Conservation (phyloP, 1,284 basidiomycete genomes). For the Stereum hirsutum region DNA sequence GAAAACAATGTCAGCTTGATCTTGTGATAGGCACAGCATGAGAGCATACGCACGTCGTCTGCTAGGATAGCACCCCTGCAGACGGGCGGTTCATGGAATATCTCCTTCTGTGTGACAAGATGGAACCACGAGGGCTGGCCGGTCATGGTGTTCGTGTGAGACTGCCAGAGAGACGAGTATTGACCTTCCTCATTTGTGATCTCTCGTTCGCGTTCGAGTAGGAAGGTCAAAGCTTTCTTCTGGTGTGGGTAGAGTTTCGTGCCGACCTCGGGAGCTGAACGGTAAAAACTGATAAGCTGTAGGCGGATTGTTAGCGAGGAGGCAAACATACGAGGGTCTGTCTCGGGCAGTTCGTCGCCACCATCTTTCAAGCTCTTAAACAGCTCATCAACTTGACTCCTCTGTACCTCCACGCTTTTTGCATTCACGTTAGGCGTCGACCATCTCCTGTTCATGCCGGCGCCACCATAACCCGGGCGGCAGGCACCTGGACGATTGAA, state of each 20-base stretch:
- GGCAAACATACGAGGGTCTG: slow-evolving; percentile 73
- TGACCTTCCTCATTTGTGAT: slow-evolving; percentile 39
- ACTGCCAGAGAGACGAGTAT: slow-evolving; percentile 74
- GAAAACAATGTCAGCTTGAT: slow-evolving; percentile 7
- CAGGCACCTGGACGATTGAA: slow-evolving; percentile 34
- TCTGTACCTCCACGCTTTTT: slow-evolving; percentile 86
- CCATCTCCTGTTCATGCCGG: slow-evolving; percentile 44
- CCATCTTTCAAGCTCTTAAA: slow-evolving; percentile 85
- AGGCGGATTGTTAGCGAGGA: too few relatives aligned
- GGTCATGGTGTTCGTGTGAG: slow-evolving; percentile 41
- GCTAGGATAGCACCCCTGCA: slow-evolving; percentile 89
- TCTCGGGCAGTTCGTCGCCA: slow-evolving; percentile 82
- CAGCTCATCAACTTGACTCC: slow-evolving; percentile 89
- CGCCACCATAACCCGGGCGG: slow-evolving; percentile 30
- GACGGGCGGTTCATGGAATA: slow-evolving; percentile 59
- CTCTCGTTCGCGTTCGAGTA: slow-evolving; percentile 89
- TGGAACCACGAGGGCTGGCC: slow-evolving; percentile 63
- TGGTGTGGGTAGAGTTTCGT: slow-evolving; percentile 96
- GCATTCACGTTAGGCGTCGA: slow-evolving; percentile 48
- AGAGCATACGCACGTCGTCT: slow-evolving; percentile 67
- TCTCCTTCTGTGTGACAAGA: slow-evolving; percentile 77
- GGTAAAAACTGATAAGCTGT: too few relatives aligned
- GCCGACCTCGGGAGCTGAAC: slow-evolving; percentile 67
- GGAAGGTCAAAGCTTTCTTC: slow-evolving; percentile 94
- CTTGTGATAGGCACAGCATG: slow-evolving; percentile 6